These are phyloP conservation scores for Nematocida ironsii DNA, from an alignment of 371 early-diverging fungal species.

Conservation along the genomic window DNA sequence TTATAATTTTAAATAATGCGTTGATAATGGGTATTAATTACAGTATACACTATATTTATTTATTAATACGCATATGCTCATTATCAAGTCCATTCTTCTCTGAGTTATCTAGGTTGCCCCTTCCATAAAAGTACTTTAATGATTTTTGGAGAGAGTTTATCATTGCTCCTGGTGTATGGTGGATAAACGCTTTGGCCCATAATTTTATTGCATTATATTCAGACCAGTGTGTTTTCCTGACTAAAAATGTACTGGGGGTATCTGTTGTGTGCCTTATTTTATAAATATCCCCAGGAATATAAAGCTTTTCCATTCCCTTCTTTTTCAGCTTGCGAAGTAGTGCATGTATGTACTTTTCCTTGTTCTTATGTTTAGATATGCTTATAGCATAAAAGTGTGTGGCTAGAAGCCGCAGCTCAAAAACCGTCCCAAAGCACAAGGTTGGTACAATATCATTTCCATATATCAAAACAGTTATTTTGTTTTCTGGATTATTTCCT, in stretches of 20 bases:
- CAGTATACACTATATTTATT: too few relatives aligned
- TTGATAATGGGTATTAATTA: too few relatives aligned
- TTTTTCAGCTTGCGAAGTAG: conserved; percentile 59
- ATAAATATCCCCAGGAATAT: conserved; percentile 64
- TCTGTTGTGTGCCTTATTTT: conserved; percentile 58
- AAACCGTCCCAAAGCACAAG: conserved; percentile 64
- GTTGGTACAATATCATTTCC: conserved; percentile 68
- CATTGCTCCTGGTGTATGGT: conserved; percentile 54
- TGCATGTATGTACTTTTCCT: conserved; percentile 44
- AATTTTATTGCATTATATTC: conserved; percentile 36
- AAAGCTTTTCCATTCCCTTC: conserved; percentile 66
- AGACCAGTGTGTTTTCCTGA: conserved; percentile 50
- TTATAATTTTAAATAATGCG: background rate
- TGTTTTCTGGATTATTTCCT: conserved; percentile 25
- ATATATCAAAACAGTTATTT: conserved; percentile 58
- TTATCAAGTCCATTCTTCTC: background rate
- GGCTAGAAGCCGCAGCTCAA: conserved; percentile 65
- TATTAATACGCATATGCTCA: background rate
- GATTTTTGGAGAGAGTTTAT: conserved; percentile 49
- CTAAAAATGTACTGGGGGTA: conserved; percentile 36
- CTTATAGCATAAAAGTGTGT: conserved; percentile 61
- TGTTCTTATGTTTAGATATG: conserved; percentile 40
- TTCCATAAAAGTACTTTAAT: conserved; percentile 30
- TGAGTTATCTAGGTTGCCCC: background rate
- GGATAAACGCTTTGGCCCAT: conserved; percentile 34